Base-by-base conservation (phyloP, 2,329 filamentous ascomycete genomes). In the Rhynchosporium agropyri region DNA sequence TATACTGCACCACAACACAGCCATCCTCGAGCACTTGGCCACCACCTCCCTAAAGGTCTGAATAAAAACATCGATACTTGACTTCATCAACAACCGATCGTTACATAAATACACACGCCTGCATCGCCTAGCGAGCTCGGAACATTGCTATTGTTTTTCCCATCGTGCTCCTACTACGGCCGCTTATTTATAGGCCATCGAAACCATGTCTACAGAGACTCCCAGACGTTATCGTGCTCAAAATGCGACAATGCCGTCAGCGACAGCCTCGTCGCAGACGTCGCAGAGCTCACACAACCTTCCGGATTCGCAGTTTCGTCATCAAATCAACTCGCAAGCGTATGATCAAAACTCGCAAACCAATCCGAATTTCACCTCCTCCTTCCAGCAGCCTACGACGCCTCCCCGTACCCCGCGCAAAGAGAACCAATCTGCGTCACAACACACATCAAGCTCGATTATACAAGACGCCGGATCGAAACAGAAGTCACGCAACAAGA, bases 181-280 rank as follows among this genome's bases (percentile, higher is more conserved):
- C 69, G 65, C 75, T 73, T 80, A 81, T 81, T 80, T 80, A 77
- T 79, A 77, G 79, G 80, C 67, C 70, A 66, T 67, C 77, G 77
- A 76, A 70, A 73, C 74, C 60, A 83, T 82, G 80, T 79, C 80
- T 72, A 74, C 78, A 54, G 76, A 76, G 72, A 70, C 74, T 69
- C 74, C 77, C 63, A 78, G 68, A 63, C 68, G 71, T 56, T 70
- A 73, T 60, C 71, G 74, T 38, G 70, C 68, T 60, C 72, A 68
- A 68, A 73, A 66, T 63, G 69, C 66, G 58, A 63, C 65, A 15
- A 67, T 66, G 20, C 61, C 68, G 43, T 59, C 67, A 40, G 53
- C 63, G 15, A 64, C 65, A 64, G 64, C 70, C 60, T 69, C 71
- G 48, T 68, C 70, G 43, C 69, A 71, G 40, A 66, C 71, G 48